Percentiles rank a stretch among this genome's conserved stretches.
These are phyloP conservation scores for Coemansia sp. DNA, from an alignment of 371 early-diverging fungal species.

Conservation along the genomic window DNA sequence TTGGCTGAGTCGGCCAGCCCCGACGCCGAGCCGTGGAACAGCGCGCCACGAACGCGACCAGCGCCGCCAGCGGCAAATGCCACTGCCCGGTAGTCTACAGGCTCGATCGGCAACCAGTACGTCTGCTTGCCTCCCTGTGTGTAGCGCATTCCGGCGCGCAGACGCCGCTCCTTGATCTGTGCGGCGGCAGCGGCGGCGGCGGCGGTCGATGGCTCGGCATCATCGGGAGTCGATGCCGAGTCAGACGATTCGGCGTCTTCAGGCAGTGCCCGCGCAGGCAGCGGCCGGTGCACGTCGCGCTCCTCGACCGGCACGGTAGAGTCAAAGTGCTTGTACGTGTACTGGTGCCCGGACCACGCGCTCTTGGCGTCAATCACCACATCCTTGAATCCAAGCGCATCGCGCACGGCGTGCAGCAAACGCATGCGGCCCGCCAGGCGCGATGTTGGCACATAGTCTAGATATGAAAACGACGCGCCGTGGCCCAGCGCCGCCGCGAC, in stretches of 20 bases:
- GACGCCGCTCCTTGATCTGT: conserved; percentile 45
- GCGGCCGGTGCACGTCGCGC: conserved; percentile 36
- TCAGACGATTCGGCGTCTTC: conserved; percentile 1
- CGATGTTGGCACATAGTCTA: conserved; percentile 62
- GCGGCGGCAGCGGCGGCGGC: conserved; percentile 3
- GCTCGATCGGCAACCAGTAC: conserved; percentile 64
- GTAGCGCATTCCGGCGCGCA: conserved; percentile 79
- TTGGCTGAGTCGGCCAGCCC: conserved; percentile 16
- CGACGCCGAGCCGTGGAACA: conserved; percentile 18
- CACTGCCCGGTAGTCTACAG: conserved; percentile 41
- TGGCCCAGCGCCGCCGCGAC: conserved; percentile 81
- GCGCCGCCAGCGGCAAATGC: conserved; percentile 41
- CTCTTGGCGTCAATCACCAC: conserved; percentile 77
- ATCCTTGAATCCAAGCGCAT: conserved; percentile 82
- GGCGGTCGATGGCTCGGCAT: not conserved
- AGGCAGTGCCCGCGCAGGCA: conserved; percentile 48
- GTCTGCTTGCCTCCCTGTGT: conserved; percentile 71
- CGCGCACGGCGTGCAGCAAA: conserved; percentile 72
- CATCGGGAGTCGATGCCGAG: not conserved
- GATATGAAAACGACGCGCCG: conserved; percentile 75
- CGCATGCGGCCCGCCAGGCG: conserved; percentile 68
- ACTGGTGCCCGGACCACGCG: conserved; percentile 73
- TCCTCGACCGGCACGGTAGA: conserved; percentile 57
- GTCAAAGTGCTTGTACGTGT: conserved; percentile 80
- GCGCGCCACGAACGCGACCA: conserved; percentile 21